These are phyloP conservation scores for Alternaria consortialis DNA, from an alignment of 2,329 filamentous ascomycete species.

Conservation along the genomic window DNA sequence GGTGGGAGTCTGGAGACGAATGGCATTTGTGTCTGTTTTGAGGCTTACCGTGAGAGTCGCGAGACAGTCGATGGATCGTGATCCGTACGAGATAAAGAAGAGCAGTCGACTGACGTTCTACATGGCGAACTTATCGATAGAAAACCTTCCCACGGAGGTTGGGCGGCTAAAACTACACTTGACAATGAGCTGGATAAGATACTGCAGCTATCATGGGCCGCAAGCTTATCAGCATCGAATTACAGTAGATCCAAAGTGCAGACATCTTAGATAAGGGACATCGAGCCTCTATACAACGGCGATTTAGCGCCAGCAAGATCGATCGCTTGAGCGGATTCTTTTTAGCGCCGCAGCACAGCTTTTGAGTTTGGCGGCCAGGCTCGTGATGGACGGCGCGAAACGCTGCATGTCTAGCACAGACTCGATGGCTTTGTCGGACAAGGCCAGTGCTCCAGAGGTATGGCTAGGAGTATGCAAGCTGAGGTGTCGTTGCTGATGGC, in stretches of 20 bases:
- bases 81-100: not conserved
- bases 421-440: not conserved
- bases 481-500: not conserved
- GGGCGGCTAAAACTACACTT: not conserved
- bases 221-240: not conserved
- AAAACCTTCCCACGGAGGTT: not conserved
- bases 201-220: not conserved
- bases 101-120: not conserved
- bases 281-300: not conserved
- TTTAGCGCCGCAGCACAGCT: constrained; percentile 19
- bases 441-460: not conserved
- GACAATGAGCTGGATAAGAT: not conserved
- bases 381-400: not conserved
- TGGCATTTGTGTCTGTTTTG: not conserved
- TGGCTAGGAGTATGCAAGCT: not conserved
- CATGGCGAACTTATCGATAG: not conserved
- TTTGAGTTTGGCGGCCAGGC: not conserved
- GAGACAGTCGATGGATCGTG: not conserved
- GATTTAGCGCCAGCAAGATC: not conserved
- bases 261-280: not conserved
- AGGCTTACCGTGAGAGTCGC: not conserved
- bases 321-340: not conserved
- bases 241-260: not conserved
- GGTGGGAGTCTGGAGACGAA: not conserved
- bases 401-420: not conserved